phyloP scores from a whole-genome alignment of 1,139 yeast species.

The Protomyces inouyei region DNA sequence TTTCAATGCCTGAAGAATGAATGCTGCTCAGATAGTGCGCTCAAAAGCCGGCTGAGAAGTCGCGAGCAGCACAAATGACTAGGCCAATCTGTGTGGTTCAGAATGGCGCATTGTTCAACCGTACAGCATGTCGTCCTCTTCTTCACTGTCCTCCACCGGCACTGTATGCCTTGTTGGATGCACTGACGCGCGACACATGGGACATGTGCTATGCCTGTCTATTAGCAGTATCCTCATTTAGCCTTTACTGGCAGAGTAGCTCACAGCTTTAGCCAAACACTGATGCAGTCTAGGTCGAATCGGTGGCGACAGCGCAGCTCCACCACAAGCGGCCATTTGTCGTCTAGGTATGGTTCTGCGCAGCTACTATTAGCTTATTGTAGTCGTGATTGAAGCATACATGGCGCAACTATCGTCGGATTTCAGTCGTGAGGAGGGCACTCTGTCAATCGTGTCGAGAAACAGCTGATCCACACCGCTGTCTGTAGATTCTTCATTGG shows the following conservation, averaged over 20 bases:
- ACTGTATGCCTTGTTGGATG: conserved; percentile 48
- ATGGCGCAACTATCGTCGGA: conserved; percentile 71
- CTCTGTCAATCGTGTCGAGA: conserved; percentile 71
- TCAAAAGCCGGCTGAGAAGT: too few relatives aligned
- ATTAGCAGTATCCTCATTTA: neutral
- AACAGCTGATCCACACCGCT: conserved; percentile 64
- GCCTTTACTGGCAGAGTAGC: neutral
- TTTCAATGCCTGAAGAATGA: too few relatives aligned
- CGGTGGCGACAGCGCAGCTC: conserved; percentile 75
- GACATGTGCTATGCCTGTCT: conserved; percentile 64
- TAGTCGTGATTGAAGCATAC: neutral
- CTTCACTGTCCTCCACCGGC: conserved; percentile 51
- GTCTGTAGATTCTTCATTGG: conserved; percentile 1
- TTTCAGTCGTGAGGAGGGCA: conserved; percentile 50
- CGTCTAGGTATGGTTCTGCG: conserved; percentile 59
- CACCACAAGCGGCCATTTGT: conserved; percentile 69
- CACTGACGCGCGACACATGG: conserved; percentile 75
- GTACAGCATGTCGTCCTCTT: conserved; percentile 71
- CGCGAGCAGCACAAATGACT: too few relatives aligned
- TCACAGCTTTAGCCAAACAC: conserved; percentile 73
- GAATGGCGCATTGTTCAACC: conserved; percentile 44
- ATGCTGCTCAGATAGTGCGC: too few relatives aligned
- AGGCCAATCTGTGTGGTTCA: too few relatives aligned
- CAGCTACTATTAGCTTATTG: conserved; percentile 42
- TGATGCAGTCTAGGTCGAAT: conserved; percentile 84